Percentiles rank a stretch among this genome's conserved stretches.
Conservation (phyloP, 345 rosid genomes). For the Salix arbutifolia region DNA sequence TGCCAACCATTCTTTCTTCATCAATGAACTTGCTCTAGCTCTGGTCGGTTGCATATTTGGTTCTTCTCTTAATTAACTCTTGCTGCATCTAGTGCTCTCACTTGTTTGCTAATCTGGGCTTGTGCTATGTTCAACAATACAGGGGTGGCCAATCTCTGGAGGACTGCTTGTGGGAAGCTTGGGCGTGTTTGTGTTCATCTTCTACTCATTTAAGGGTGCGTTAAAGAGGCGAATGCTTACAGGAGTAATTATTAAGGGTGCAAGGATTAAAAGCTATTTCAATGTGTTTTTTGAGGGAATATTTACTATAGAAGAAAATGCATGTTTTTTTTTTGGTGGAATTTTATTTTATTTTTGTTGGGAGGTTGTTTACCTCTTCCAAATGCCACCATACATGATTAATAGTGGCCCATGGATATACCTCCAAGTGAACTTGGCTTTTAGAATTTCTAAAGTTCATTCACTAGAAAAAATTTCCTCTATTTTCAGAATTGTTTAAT, state of each 20-base stretch:
- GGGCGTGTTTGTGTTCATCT: constrained; percentile 94
- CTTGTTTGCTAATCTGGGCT: constrained; percentile 9
- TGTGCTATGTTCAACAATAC: constrained; percentile 22
- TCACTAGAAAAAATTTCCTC: background rate
- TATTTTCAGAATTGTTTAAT: constrained; percentile 7
- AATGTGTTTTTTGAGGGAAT: background rate
- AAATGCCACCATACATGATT: background rate
- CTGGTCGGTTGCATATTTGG: background rate
- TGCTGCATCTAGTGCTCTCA: background rate
- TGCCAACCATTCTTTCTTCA: background rate
- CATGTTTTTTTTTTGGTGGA: background rate
- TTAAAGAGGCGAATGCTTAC: background rate
- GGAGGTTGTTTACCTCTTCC: background rate
- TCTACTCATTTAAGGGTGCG: constrained; percentile 79
- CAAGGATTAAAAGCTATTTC: background rate
- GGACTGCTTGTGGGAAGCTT: constrained; percentile 97
- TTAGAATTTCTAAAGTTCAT: background rate
- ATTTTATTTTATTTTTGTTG: too few species aligned
- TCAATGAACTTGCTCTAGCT: background rate
- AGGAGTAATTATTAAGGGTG: background rate
- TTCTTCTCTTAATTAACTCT: background rate
- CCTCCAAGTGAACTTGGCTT: too few species aligned
- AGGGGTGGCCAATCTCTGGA: constrained; percentile 69
- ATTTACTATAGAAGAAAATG: background rate
- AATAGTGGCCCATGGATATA: background rate